phyloP scores from a whole-genome alignment of 1,284 basidiomycete genomes.

The Anthracocystis setariae region DNA sequence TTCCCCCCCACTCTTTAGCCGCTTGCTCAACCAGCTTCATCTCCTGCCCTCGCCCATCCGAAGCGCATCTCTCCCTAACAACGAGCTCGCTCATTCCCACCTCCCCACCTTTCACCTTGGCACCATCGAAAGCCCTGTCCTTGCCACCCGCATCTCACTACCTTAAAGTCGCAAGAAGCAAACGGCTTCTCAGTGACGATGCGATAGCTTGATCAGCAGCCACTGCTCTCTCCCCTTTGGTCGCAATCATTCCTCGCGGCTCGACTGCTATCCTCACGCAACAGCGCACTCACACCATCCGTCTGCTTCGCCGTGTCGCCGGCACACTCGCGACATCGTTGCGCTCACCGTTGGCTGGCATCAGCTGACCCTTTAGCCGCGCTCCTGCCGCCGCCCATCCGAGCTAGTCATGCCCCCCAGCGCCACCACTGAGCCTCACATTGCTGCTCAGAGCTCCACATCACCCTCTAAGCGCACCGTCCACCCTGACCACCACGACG shows the following conservation, averaged over 20 bases:
- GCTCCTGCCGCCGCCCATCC: constrained; percentile 28
- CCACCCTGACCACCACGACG: constrained; percentile 21
- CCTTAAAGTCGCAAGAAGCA: neutral
- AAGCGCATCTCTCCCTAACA: too few relatives aligned
- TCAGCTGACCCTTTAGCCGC: constrained; percentile 25
- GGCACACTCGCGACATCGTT: constrained; percentile 14
- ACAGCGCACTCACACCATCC: neutral
- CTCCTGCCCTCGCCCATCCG: too few relatives aligned
- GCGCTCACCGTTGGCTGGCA: constrained; percentile 17
- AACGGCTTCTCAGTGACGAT: neutral
- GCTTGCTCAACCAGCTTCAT: too few relatives aligned
- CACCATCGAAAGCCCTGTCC: neutral
- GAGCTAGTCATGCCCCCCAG: constrained; percentile 44
- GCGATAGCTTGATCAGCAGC: neutral
- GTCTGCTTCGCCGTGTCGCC: constrained; percentile 7
- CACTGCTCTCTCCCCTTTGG: neutral
- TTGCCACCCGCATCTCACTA: neutral
- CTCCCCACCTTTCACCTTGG: neutral
- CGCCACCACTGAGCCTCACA: constrained; percentile 22
- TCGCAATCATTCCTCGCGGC: neutral
- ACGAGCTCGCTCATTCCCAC: neutral
- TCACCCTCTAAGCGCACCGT: constrained; percentile 8
- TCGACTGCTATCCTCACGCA: neutral
- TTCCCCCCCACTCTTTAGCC: neutral
- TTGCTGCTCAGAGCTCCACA: constrained; percentile 34